phyloP scores from a whole-genome alignment of 495 filamentous ascomycete genomes.

The Penicilliopsis zonata region DNA sequence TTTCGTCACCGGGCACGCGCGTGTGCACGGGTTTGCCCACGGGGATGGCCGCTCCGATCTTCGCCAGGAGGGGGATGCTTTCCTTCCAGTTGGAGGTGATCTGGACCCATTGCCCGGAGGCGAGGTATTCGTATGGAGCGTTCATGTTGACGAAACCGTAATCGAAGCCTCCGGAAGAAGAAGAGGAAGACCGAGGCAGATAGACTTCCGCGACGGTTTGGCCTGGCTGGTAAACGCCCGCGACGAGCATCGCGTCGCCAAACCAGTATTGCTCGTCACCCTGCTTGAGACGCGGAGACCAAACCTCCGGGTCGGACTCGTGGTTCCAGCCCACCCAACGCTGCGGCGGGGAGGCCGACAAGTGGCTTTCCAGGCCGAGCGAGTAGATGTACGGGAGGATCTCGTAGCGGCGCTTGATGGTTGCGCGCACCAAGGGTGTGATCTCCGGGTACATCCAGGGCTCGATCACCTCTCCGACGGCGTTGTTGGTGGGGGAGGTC shows the following conservation, averaged over 20 bases:
- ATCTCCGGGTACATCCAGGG: constrained; percentile 62
- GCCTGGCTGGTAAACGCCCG: constrained; percentile 51
- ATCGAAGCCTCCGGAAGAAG: constrained; percentile 22
- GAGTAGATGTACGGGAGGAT: constrained; percentile 59
- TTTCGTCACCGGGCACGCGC: constrained; percentile 40
- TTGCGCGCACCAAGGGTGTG: constrained; percentile 42
- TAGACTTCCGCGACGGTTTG: constrained; percentile 41
- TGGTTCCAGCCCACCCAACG: constrained; percentile 60
- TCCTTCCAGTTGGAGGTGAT: constrained; percentile 44
- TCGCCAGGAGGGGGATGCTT: constrained; percentile 51
- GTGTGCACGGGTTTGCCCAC: constrained; percentile 46
- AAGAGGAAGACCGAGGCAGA: constrained; percentile 38
- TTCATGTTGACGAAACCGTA: constrained; percentile 51
- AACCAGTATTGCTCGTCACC: constrained; percentile 63
- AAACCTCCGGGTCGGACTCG: constrained; percentile 49
- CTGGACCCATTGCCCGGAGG: constrained; percentile 48
- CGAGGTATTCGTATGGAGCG: constrained; percentile 43
- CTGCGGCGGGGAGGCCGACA: constrained; percentile 45
- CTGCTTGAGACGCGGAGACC: constrained; percentile 39
- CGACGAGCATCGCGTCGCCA: constrained; percentile 51
- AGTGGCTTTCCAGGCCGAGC: constrained; percentile 45
- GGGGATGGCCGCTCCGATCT: constrained; percentile 45
- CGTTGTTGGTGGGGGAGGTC: constrained; percentile 46
- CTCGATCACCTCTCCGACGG: constrained; percentile 56
- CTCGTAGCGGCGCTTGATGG: constrained; percentile 57